A percentile compares a stretch with the other conserved stretches of the same genome.
These are phyloP conservation scores for Solanum ossicruentum DNA, from an alignment of 257 asterid species.

Conservation along the genomic window DNA sequence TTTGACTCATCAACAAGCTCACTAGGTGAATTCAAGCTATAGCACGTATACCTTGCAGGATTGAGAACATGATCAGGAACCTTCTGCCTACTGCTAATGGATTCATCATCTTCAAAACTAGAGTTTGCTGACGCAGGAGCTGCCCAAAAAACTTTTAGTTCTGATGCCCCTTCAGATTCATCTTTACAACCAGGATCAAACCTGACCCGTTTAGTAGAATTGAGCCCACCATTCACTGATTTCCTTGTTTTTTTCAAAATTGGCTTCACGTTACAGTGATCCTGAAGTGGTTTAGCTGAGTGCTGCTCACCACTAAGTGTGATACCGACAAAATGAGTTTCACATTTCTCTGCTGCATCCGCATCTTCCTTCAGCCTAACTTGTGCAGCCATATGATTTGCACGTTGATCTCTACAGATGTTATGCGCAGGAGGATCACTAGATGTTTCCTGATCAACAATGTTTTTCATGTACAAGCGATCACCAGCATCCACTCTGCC, in stretches of 20 bases:
- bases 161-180: not conserved
- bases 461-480: slow-evolving; percentile 34
- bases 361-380: slow-evolving; percentile 72
- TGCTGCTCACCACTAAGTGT: not conserved
- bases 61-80: slow-evolving; percentile 64
- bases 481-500: slow-evolving; percentile 40
- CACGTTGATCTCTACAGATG: slow-evolving; percentile 50
- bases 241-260: not conserved
- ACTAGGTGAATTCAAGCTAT: slow-evolving; percentile 41
- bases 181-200: not conserved
- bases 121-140: not conserved
- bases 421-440: slow-evolving; percentile 13
- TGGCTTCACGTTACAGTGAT: not conserved
- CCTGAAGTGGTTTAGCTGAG: not conserved
- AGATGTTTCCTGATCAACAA: slow-evolving; percentile 43
- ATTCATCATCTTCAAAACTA: not conserved
- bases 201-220: not conserved
- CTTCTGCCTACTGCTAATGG: not conserved
- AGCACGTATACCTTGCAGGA: slow-evolving; percentile 70
- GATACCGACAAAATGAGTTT: not conserved
- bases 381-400: slow-evolving; percentile 72
- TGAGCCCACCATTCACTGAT: slow-evolving; percentile 3
- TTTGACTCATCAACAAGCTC: slow-evolving; percentile 58
- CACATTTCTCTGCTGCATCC: slow-evolving; percentile 46
- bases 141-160: not conserved